Conservation (phyloP, 2,329 filamentous ascomycete genomes). For the Corinectria fuckeliana region DNA sequence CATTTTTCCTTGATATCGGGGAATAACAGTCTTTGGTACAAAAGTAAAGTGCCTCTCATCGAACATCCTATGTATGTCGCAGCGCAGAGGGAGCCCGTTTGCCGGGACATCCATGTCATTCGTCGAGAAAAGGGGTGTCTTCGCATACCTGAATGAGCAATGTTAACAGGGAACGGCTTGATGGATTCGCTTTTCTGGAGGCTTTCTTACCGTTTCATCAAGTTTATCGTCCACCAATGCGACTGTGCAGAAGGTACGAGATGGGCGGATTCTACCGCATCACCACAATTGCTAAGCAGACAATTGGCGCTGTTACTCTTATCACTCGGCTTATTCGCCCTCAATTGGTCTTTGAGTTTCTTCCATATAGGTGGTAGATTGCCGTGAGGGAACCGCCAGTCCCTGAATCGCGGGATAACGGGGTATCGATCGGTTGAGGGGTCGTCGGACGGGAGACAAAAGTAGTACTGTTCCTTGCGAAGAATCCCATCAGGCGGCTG, state of each 20-base stretch:
- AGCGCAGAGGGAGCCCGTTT: background rate
- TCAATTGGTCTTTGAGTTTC: background rate
- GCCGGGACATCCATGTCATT: background rate
- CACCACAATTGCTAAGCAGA: background rate
- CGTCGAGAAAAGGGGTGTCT: background rate
- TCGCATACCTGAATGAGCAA: background rate
- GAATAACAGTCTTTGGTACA: background rate
- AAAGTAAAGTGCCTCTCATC: conserved; percentile 1
- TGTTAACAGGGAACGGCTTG: background rate
- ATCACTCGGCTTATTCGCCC: background rate
- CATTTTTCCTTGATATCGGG: background rate
- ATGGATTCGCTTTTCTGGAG: background rate
- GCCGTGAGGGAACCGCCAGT: background rate
- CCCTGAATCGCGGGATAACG: background rate
- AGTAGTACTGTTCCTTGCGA: background rate
- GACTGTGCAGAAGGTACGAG: background rate
- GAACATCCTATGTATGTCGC: conserved; percentile 3
- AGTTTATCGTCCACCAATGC: background rate
- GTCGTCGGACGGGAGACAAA: background rate
- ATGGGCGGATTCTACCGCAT: background rate
- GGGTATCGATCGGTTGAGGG: background rate
- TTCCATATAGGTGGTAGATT: background rate
- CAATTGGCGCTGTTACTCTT: background rate
- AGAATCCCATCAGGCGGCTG: background rate
- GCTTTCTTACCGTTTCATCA: background rate